Evolutionary conservation across 2,329 filamentous ascomycete genomes (phyloP), one percentile per base, ranked within the genome.

Genomic region (Aspergillus unguis): DNA sequence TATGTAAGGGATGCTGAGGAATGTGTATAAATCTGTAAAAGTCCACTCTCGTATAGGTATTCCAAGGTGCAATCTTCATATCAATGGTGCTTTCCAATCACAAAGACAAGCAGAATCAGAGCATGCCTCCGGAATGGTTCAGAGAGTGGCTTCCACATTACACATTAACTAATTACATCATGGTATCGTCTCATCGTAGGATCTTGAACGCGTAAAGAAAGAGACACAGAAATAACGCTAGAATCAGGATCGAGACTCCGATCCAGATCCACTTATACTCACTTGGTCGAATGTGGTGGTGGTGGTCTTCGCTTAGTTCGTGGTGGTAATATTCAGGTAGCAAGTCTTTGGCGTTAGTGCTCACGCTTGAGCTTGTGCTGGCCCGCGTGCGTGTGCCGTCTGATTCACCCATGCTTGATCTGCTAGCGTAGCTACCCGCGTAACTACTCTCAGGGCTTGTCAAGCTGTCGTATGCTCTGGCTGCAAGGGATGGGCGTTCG

Each of bases 201-300:
- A 64, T 58, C 31, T 53, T 53, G 40, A 65, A 62, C 17, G 44
- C 53, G 37, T 61, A 65, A 46, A 62, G 55, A 36, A 61, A 65
- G 8, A 62, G 57, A 52, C 58, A 62, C 2, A 62, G 45, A 33
- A 62, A 62, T 58, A 65, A 61, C 50, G 55, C 52, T 23, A 60
- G 27, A 8, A 62, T 42, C 26, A 62, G 47, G 26, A 64, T 2
- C 10, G 56, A 55, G 17, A 65, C 54, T 17, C 54, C 6, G 27
- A 60, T 59, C 55, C 46, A 64, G 11, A 65, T 50, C 55, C 55
- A 62, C 51, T 55, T 64, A 44, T 54, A 63, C 63, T 62, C 58
- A 65, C 61, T 52, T n/a, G 48, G 6, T 32, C n/a, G 26, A 31
- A 47, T 27, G 26, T 51, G 27, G 33, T 45, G 48, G 9, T 32